Conservation (phyloP, 257 asterid genomes). For the Cinchona pubescens region DNA sequence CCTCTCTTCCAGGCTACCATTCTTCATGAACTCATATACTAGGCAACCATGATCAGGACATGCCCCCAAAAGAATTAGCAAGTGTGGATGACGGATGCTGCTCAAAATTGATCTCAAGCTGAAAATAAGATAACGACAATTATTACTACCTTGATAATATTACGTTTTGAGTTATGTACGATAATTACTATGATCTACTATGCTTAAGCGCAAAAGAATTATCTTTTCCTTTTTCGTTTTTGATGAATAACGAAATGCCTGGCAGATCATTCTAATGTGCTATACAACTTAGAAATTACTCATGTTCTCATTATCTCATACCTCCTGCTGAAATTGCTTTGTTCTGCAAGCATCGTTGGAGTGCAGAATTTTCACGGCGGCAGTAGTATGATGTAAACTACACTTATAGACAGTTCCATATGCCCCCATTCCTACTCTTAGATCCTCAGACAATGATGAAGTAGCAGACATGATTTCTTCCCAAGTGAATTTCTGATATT, state of each 20-base stretch:
- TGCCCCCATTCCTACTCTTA: slow-evolving; percentile 78
- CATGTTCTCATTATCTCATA: slow-evolving; percentile 26
- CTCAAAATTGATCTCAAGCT: slow-evolving; percentile 84
- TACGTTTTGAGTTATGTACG: not conserved
- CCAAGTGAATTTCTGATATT: slow-evolving; percentile 72
- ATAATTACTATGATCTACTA: not conserved
- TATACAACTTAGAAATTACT: not conserved
- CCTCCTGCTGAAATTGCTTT: slow-evolving; percentile 90
- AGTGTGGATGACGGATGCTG: slow-evolving; percentile 74
- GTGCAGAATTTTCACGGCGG: slow-evolving; percentile 82
- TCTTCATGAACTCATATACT: slow-evolving; percentile 85
- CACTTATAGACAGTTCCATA: slow-evolving; percentile 86
- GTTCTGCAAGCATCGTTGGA: slow-evolving; percentile 44
- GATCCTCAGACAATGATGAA: slow-evolving; percentile 62
- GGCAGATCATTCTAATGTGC: not conserved
- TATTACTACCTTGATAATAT: slow-evolving; percentile 4
- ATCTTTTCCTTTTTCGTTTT: not conserved
- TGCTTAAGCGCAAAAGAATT: not conserved
- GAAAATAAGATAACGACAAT: slow-evolving; percentile 26
- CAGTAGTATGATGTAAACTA: slow-evolving; percentile 74
- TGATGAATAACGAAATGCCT: not conserved
- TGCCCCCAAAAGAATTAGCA: slow-evolving; percentile 86
- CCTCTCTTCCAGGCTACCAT: slow-evolving; percentile 81
- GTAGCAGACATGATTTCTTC: slow-evolving; percentile 73
- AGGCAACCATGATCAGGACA: slow-evolving; percentile 75